These are phyloP conservation scores for Fusarium oxysporum DNA, from an alignment of 2,329 filamentous ascomycete species.

Conservation along the genomic window DNA sequence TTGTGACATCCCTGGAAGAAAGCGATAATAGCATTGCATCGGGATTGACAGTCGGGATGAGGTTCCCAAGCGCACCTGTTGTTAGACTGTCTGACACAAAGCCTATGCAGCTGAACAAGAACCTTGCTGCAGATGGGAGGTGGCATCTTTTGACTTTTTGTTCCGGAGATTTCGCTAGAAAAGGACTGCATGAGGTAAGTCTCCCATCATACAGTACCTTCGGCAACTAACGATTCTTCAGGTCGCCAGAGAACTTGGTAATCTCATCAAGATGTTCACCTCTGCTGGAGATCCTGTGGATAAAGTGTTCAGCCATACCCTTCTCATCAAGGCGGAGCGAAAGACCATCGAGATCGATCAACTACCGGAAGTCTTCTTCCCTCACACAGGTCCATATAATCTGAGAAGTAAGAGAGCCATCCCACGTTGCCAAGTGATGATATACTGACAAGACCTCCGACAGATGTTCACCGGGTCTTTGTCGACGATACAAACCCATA, in stretches of 20 bases:
- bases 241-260: background rate
- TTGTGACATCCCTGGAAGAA: background rate
- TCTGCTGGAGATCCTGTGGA: background rate
- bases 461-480: constrained; percentile 32
- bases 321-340: constrained; percentile 13
- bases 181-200: background rate
- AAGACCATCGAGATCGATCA: constrained; percentile 4
- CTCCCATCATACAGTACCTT: accelerated
- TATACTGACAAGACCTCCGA: background rate
- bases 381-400: constrained; percentile 5
- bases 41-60: constrained; percentile 20
- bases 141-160: constrained; percentile 39
- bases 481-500: constrained; percentile 31
- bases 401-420: background rate
- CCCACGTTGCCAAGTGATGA: accelerated
- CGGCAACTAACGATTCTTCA: accelerated
- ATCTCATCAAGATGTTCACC: background rate
- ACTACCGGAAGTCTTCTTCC: constrained; percentile 31
- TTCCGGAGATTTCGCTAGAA: background rate
- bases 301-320: background rate
- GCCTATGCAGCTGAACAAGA: constrained; percentile 25
- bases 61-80: constrained; percentile 30
- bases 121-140: constrained; percentile 28
- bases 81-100: constrained; percentile 39
- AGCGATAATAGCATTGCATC: background rate